These are phyloP conservation scores for Candida tallmaniae DNA, from an alignment of 805 yeast genomes.

Conservation along the genomic window DNA sequence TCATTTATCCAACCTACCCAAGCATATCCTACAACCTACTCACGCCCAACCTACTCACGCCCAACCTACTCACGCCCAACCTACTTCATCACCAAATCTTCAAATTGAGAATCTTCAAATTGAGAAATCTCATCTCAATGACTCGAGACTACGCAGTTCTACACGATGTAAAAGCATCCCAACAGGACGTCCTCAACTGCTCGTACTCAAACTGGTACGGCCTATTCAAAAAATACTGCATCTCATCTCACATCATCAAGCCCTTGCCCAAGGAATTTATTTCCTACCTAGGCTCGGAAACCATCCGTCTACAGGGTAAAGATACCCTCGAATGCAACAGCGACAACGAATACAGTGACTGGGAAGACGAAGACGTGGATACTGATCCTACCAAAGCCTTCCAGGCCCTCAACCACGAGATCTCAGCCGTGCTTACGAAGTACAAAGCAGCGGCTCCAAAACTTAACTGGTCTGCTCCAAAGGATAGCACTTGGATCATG, in stretches of 20 bases:
- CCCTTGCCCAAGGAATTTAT: slow-evolving; percentile 34
- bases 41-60: no score
- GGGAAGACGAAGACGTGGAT: slow-evolving; percentile 59
- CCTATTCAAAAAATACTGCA: slow-evolving; percentile 16
- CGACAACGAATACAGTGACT: slow-evolving; percentile 69
- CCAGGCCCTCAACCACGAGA: slow-evolving; percentile 52
- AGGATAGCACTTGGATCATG: slow-evolving; percentile 90
- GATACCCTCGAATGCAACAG: slow-evolving; percentile 28
- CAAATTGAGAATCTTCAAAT: no score
- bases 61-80: no score
- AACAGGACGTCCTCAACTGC: slow-evolving; percentile 28
- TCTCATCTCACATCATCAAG: slow-evolving; percentile 20
- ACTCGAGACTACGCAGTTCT: slow-evolving; percentile 23
- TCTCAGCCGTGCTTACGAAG: slow-evolving; percentile 42
- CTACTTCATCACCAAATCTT: no score
- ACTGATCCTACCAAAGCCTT: slow-evolving; percentile 30
- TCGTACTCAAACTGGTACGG: slow-evolving; percentile 33
- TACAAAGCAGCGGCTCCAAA: slow-evolving; percentile 74
- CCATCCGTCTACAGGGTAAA: slow-evolving; percentile 16
- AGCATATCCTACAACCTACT: no score
- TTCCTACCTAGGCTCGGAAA: slow-evolving; percentile 26
- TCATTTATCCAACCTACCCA: no score
- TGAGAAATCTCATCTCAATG: no score
- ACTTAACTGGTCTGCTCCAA: slow-evolving; percentile 95
- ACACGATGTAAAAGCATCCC: slow-evolving; percentile 20